These are phyloP conservation scores for Asterophora lycoperdoides DNA, from an alignment of 768 basidiomycete genomes.

Conservation along the genomic window DNA sequence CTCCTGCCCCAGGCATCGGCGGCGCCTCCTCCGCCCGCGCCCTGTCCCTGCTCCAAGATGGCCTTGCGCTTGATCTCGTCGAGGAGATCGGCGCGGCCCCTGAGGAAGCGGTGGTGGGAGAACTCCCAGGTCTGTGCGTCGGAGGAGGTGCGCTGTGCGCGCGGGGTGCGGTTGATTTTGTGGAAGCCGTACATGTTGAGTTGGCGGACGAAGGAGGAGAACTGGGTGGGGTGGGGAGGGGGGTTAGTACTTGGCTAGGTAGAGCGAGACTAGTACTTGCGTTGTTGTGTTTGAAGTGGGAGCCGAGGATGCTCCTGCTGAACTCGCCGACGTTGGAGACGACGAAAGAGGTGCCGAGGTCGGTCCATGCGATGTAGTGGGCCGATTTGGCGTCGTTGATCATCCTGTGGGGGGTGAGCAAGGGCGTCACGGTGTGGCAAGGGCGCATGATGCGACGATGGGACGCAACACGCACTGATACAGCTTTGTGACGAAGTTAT, in stretches of 20 bases:
- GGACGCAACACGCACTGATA: conserved; percentile 58
- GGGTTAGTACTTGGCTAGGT: too few relatives aligned
- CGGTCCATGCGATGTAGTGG: conserved; percentile 80
- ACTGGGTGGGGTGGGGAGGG: too few relatives aligned
- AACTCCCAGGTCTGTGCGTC: conserved; percentile 89
- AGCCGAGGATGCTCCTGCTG: conserved; percentile 76
- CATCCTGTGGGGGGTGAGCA: conserved; percentile 48
- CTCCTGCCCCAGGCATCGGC: conserved; percentile 35
- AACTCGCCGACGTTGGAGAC: conserved; percentile 86
- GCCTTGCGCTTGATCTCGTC: conserved; percentile 88
- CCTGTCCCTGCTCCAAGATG: conserved; percentile 57
- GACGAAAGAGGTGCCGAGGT: conserved; percentile 78
- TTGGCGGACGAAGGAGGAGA: conserved; percentile 91
- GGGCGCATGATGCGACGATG: too few relatives aligned
- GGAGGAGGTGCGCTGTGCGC: conserved; percentile 75
- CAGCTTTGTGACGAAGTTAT: conserved; percentile 86
- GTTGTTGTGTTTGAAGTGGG: conserved; percentile 90
- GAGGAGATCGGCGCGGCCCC: conserved; percentile 73
- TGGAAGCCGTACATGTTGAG: conserved; percentile 97
- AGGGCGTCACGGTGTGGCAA: too few relatives aligned
- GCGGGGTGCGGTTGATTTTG: conserved; percentile 87
- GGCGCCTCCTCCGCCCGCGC: too few relatives aligned
- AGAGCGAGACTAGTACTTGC: too few relatives aligned
- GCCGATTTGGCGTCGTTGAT: conserved; percentile 79
- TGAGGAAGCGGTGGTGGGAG: conserved; percentile 81